Evolutionary conservation across 768 basidiomycete species (phyloP), one percentile per base, ranked within the genome.

Genomic region (Phylloporus sp.): DNA sequence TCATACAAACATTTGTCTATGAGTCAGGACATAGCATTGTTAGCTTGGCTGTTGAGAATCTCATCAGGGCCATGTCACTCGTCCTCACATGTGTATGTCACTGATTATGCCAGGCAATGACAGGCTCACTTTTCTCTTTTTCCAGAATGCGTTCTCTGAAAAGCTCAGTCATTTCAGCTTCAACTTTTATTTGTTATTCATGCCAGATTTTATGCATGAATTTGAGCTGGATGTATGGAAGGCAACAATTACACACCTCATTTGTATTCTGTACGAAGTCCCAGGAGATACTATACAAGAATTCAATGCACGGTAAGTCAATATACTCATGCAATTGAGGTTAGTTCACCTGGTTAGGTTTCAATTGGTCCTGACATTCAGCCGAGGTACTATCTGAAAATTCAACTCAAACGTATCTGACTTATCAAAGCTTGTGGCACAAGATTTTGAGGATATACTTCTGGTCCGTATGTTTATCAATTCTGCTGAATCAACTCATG

Each of bases 401-500:
- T 75, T 75, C 28, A 32, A 44, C 5, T 43, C 52, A 15, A 72
- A 76, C 57, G 68, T 64, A 0, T 69, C 71, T 0, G 66, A 55
- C 4, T 50, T 76, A 39, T 67, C 63, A 26, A 66, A 68, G 39
- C 55, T 74, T 1, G 73, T 70, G 0, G 74, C 70, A 1, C 53
- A 59, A 1, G 69, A 76, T 42, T 76, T 65, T 50, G 70, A 76
- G 42, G 73, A 76, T 18, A 55, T 75, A 0, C 52, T 76, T 0
- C 73, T 74, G 57, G 54, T 55, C 31, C 5, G 11, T 50, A 2
- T 20, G 12, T 22, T 32, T 13, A 27, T 24, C 18, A 11, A 13
- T 22, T 2, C 1, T 18, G 26, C 23, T 32, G 16, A n/a, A 6
- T 26, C 27, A 28, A 24, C 23, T 15, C 28, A n/a, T 31, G 10